These are phyloP conservation scores for Pythium aristosporum DNA, from an alignment of 352 stramenopile genomes.

Conservation along the genomic window DNA sequence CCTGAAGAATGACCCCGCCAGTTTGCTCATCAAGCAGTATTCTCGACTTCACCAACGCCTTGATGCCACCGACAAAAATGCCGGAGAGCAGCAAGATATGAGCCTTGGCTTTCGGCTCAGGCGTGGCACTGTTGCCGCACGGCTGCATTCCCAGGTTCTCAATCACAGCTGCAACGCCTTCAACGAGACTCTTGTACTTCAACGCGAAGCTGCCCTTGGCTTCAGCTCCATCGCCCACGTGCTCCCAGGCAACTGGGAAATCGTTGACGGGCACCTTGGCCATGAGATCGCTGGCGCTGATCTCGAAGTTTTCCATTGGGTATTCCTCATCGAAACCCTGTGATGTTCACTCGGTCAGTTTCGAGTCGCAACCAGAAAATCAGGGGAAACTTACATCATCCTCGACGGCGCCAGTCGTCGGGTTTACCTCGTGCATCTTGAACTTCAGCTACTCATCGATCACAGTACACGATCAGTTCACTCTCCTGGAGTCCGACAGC, in stretches of 20 bases:
- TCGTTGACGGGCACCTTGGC: conserved; percentile 95
- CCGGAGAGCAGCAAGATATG: conserved; percentile 97
- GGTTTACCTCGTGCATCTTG: conserved; percentile 94
- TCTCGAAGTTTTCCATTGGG: conserved; percentile 96
- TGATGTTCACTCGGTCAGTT: background rate
- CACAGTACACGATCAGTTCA: background rate
- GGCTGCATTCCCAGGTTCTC: conserved; percentile 97
- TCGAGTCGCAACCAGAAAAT: conserved; percentile 15
- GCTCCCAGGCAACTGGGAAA: conserved; percentile 96
- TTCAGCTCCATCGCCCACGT: conserved; percentile 92
- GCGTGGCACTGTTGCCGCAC: conserved; percentile 93
- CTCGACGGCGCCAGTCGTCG: conserved; percentile 90
- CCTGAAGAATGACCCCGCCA: conserved; percentile 92
- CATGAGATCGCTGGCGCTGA: conserved; percentile 96
- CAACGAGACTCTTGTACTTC: conserved; percentile 96
- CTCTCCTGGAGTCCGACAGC: background rate
- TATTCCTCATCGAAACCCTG: conserved; percentile 98
- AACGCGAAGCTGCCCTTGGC: conserved; percentile 96
- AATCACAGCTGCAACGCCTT: conserved; percentile 94
- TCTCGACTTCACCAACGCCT: conserved; percentile 95
- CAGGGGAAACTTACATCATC: conserved; percentile 45
- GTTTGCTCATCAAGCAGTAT: conserved; percentile 90
- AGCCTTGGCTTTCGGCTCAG: conserved; percentile 88
- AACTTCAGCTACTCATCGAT: conserved; percentile 86
- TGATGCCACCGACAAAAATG: conserved; percentile 94